These are phyloP conservation scores for Pseudozyma thailandica DNA, from an alignment of 1,284 basidiomycete species.

Conservation along the genomic window DNA sequence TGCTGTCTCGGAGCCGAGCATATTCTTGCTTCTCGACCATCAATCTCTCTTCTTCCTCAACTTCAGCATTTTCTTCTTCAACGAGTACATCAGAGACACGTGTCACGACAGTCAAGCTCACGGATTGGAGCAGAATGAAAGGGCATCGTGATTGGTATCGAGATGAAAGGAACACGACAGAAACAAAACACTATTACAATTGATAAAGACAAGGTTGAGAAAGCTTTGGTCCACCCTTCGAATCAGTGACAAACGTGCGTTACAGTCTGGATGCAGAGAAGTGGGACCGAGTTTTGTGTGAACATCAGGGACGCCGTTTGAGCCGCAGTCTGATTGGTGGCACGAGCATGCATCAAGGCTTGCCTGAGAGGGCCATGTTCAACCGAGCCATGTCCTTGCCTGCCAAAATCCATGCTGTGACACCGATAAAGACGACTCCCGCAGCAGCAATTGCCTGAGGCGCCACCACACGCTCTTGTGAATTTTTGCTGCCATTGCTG, in stretches of 20 bases:
- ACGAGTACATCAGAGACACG: too few species aligned
- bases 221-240: too few species aligned
- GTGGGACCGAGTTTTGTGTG: neutral
- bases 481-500: conserved; percentile 1
- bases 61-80: too few species aligned
- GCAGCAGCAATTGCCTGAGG: conserved; percentile 42
- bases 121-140: neutral
- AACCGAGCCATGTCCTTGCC: conserved; percentile 37
- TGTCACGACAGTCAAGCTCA: neutral
- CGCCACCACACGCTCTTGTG: conserved; percentile 20
- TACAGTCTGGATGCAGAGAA: neutral
- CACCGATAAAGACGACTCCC: conserved; percentile 46
- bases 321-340: too few species aligned
- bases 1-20: too few species aligned
- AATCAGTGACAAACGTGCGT: neutral
- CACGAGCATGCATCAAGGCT: conserved; percentile 14
- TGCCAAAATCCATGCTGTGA: conserved; percentile 50
- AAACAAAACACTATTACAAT: conserved; percentile 14
- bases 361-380: conserved; percentile 24
- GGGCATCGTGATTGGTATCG: conserved; percentile 27
- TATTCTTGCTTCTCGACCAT: too few species aligned
- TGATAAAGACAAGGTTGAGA: too few species aligned
- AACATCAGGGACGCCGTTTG: too few species aligned
- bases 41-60: too few species aligned
- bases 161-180: conserved; percentile 18